Base-by-base conservation (phyloP, 1,284 basidiomycete genomes). In the Leucoagaricus sp. region DNA sequence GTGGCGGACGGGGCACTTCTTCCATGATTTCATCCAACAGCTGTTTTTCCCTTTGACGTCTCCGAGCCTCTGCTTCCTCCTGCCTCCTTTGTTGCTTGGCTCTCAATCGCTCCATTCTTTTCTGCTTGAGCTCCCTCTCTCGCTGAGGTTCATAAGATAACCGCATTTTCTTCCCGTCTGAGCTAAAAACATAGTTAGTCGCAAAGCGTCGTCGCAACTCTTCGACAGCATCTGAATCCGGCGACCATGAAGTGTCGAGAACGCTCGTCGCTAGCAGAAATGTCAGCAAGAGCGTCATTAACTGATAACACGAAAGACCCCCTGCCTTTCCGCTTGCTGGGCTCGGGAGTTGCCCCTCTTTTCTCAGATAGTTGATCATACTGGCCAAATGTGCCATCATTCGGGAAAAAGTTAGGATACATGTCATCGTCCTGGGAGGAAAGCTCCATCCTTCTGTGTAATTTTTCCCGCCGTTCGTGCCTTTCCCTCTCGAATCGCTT, bases 121-220 rank as follows among this genome's bases (percentile, higher is more conserved):
- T 78, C 13, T 69, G 65, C 34, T 71, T 71, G 3, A 77, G 56
- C n/a, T 72, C 72, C 17, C 74, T 76, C 56, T 72, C 72, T 19
- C 74, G 76, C 55, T 71, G 75, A 5, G 67, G 62, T 21, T 73
- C 63, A 17, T 63, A 77, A 2, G 72, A 65, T 2, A 75, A 81
- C 50, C 83, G 75, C 40, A 75, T 72, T 26, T 84, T 76, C 64
- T 84, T 85, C 42, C 17, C 12, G 8, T 46, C 25, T 13, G 26
- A 47, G 7, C 44, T 21, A 19, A 29, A 13, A 2, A 25, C 41
- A 12, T 57, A 51, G 10, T 38, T 47, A n/a, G 28, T 40, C 3
- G 33, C 28, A 13, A 23, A 28, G 9, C 49, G 55, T 4, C 7
- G 12, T 23, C 55, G 44, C n/a, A 41, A 19, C 38, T 57, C 55